These are phyloP conservation scores for Ceratonia siliqua DNA, from an alignment of 306 rosid genomes.

Conservation along the genomic window DNA sequence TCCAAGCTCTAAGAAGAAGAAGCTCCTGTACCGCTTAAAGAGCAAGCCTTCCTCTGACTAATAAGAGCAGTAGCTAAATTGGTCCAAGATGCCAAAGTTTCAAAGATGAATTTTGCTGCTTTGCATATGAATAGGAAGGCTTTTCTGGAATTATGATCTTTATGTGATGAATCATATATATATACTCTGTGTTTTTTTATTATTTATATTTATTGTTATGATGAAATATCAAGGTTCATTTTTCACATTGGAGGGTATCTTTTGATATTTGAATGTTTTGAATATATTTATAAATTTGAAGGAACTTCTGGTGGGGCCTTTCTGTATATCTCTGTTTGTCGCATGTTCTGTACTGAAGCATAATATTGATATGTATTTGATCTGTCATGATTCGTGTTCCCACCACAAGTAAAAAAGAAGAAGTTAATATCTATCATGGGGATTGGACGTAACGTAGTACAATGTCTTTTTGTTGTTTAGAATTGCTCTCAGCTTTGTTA, in stretches of 20 bases:
- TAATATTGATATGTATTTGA: constrained; percentile 34
- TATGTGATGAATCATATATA: constrained; percentile 28
- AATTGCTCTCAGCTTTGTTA: background rate
- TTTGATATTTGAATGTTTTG: constrained; percentile 15
- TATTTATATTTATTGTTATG: constrained; percentile 21
- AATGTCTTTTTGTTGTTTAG: background rate
- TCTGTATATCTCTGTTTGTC: constrained; percentile 29
- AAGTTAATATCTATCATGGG: background rate
- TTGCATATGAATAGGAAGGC: constrained; percentile 32
- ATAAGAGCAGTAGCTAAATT: constrained; percentile 14
- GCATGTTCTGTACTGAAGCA: constrained; percentile 24
- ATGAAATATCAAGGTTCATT: constrained; percentile 27
- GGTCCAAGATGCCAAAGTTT: constrained; percentile 14
- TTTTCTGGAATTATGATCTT: constrained; percentile 7
- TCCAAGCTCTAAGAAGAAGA: constrained; percentile 75
- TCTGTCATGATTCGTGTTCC: constrained; percentile 41
- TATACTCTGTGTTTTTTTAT: constrained; percentile 9
- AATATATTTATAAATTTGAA: constrained; percentile 1
- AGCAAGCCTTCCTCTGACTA: constrained; percentile 50
- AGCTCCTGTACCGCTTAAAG: constrained; percentile 77
- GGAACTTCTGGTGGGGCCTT: constrained; percentile 33
- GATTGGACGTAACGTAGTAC: background rate
- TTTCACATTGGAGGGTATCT: constrained; percentile 10
- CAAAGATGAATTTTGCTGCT: constrained; percentile 30
- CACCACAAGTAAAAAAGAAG: background rate